Conservation (phyloP, 2,329 filamentous ascomycete species). For the Aspergillus pseudoterreus region DNA sequence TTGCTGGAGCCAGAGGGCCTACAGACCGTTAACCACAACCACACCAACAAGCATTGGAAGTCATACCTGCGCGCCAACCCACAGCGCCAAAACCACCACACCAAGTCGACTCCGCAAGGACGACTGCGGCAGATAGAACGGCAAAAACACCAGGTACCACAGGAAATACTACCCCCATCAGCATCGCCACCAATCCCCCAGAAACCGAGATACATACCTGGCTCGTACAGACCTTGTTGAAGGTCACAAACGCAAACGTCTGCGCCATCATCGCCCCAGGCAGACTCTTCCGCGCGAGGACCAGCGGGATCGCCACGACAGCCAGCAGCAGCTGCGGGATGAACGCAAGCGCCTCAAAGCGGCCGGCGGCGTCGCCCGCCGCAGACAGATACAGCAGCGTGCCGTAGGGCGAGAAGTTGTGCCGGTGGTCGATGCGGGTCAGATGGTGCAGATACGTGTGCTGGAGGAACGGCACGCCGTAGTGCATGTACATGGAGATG, state of each 20-base stretch:
- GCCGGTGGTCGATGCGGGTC: conserved; percentile 87
- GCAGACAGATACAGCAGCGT: conserved; percentile 84
- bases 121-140: conserved; percentile 81
- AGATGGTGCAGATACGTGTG: conserved; percentile 94
- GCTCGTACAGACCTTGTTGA: conserved; percentile 98
- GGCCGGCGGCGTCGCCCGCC: conserved; percentile 45
- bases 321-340: conserved; percentile 81
- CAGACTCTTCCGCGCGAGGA: conserved; percentile 75
- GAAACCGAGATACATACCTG: conserved; percentile 59
- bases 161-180: conserved; percentile 74
- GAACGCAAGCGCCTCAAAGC: conserved; percentile 79
- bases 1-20: conserved; percentile 69
- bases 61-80: conserved; percentile 67
- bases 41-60: conserved; percentile 31
- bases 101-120: conserved; percentile 65
- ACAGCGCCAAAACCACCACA: conserved; percentile 61
- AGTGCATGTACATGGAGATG: conserved; percentile 70
- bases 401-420: conserved; percentile 98
- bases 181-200: not conserved
- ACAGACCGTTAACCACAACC: not conserved
- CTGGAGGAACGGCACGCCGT: conserved; percentile 75
- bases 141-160: conserved; percentile 94
- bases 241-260: conserved; percentile 94
- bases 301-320: conserved; percentile 69
- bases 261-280: conserved; percentile 85